phyloP scores from a whole-genome alignment of 805 yeast species.

The Starmerella davenportii region DNA sequence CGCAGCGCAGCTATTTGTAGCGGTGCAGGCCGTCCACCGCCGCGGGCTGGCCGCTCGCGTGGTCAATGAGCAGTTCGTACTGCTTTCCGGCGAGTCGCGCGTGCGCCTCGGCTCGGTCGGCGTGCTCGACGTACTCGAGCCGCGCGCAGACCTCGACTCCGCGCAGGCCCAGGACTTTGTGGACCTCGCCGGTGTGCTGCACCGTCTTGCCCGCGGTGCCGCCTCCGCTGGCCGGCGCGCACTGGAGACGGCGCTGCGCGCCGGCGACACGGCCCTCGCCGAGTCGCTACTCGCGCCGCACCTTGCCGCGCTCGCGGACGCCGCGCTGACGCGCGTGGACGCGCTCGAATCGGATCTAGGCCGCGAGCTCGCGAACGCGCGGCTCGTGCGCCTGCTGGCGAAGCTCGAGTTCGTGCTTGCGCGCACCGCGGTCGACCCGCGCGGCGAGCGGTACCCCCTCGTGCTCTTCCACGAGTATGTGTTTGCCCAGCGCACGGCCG shows the following conservation, averaged over 20 bases:
- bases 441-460: conserved; percentile 57
- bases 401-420: conserved; percentile 66
- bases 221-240: conserved; percentile 15
- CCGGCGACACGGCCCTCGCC: conserved; percentile 6
- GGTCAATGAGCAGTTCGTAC: conserved; percentile 42
- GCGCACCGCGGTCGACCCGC: conserved; percentile 50
- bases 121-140: conserved; percentile 43
- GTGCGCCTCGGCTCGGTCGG: conserved; percentile 58
- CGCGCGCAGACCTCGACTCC: conserved; percentile 14
- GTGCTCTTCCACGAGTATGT: conserved; percentile 66
- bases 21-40: conserved; percentile 46
- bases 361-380: conserved; percentile 70
- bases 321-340: conserved; percentile 17
- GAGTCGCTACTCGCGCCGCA: conserved; percentile 17
- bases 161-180: conserved; percentile 39
- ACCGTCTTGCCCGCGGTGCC: conserved; percentile 30
- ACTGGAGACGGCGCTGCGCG: conserved; percentile 13
- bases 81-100: conserved; percentile 55
- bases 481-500: conserved; percentile 66
- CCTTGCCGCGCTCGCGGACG: conserved; percentile 14
- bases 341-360: conserved; percentile 27
- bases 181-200: conserved; percentile 41
- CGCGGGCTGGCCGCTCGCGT: conserved; percentile 47
- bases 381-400: conserved; percentile 63
- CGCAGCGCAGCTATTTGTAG: conserved; percentile 55